Conservation (phyloP, 176 grass and related monocot genomes). For the Aegilops umbellulata region DNA sequence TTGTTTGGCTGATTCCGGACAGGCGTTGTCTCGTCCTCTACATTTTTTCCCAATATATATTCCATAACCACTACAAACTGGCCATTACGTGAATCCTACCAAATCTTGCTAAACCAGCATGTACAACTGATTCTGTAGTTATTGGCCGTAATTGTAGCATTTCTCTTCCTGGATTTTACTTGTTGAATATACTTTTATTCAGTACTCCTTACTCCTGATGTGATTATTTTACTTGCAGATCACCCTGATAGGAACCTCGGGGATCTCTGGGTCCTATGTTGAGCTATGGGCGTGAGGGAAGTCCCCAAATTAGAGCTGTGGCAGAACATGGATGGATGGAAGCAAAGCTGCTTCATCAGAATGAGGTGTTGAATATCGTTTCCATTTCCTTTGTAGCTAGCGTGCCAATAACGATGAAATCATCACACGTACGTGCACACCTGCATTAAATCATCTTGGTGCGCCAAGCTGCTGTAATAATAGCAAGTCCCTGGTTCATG, state of each 20-base stretch:
- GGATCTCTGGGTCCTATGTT: conserved; percentile 94
- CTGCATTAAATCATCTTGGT: neutral
- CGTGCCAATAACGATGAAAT: conserved; percentile 29
- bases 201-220: neutral
- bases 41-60: neutral
- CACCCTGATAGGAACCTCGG: conserved; percentile 84
- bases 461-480: conserved; percentile 36
- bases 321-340: neutral
- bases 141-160: too few species aligned
- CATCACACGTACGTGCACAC: neutral
- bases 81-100: neutral
- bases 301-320: neutral
- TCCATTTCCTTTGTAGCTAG: conserved; percentile 14
- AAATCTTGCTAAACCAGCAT: too few species aligned
- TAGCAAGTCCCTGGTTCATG: neutral
- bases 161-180: neutral
- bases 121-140: too few species aligned
- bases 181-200: neutral
- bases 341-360: conserved; percentile 14
- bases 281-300: conserved; percentile 74
- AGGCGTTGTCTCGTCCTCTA: neutral
- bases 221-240: conserved; percentile 49
- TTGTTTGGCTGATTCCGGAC: neutral
- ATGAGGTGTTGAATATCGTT: neutral
- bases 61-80: neutral